Conservation (phyloP, 2,329 filamentous ascomycete genomes). For the Colletotrichum sp. region DNA sequence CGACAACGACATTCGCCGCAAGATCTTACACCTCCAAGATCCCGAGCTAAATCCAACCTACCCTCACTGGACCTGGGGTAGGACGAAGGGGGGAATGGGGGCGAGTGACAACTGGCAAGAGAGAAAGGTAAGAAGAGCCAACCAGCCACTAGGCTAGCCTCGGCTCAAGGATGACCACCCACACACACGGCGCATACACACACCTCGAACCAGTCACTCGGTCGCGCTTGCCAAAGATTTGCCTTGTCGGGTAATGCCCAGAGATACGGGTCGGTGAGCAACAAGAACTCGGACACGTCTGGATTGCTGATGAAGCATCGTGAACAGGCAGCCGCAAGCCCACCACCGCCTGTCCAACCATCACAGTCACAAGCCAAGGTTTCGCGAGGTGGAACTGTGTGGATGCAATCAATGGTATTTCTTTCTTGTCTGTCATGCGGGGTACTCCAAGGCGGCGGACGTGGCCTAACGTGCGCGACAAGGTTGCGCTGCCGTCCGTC, state of each 20-base stretch:
- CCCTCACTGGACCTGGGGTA: not conserved
- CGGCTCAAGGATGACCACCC: not conserved
- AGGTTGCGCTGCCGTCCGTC: not conserved
- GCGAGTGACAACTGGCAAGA: not conserved
- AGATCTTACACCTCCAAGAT: not conserved
- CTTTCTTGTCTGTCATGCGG: not conserved
- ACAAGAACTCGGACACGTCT: not conserved
- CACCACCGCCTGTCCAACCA: not conserved
- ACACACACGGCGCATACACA: not conserved
- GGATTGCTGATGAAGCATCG: not conserved
- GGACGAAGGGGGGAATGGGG: not conserved
- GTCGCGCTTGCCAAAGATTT: not conserved
- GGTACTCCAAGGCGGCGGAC: not conserved
- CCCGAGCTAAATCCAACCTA: not conserved
- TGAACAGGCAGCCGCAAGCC: not conserved
- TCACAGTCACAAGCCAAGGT: not conserved
- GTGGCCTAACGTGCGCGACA: not conserved
- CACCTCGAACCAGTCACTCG: not conserved
- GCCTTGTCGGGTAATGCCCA: not conserved
- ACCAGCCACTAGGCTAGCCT: not conserved
- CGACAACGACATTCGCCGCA: not conserved
- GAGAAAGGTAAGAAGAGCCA: not conserved
- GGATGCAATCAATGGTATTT: not conserved
- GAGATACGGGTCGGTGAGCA: not conserved
- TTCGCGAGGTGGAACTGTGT: not conserved